Conservation (phyloP, 2,329 filamentous ascomycete genomes). For the Parasarocladium wereldwijsianum region DNA sequence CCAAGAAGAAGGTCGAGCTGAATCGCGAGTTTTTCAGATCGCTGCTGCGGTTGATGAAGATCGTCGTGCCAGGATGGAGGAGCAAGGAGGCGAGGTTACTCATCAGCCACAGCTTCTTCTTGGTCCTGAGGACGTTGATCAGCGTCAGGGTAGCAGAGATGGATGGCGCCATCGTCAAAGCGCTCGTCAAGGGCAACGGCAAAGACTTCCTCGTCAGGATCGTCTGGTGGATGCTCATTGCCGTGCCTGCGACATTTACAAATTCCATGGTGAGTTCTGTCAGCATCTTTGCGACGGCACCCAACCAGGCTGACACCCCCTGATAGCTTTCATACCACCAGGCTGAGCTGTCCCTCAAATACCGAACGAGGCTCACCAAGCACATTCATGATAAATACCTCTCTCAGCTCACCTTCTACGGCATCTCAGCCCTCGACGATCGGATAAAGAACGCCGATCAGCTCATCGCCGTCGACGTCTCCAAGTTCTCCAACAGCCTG, state of each 20-base stretch:
- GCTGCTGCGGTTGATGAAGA: slow-evolving; percentile 61
- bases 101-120: slow-evolving; percentile 82
- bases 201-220: slow-evolving; percentile 79
- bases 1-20: slow-evolving; percentile 72
- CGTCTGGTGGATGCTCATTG: slow-evolving; percentile 97
- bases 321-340: slow-evolving; percentile 83
- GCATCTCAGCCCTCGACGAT: slow-evolving; percentile 86
- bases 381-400: slow-evolving; percentile 92
- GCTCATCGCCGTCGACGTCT: slow-evolving; percentile 89
- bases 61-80: slow-evolving; percentile 80
- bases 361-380: slow-evolving; percentile 85
- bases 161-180: slow-evolving; percentile 87
- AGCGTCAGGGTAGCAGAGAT: slow-evolving; percentile 93
- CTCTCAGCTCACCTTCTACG: slow-evolving; percentile 96
- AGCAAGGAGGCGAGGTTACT: slow-evolving; percentile 80
- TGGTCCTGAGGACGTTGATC: slow-evolving; percentile 80
- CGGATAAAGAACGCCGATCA: slow-evolving; percentile 98
- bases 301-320: slow-evolving; percentile 1
- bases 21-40: slow-evolving; percentile 72
- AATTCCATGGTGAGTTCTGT: slow-evolving; percentile 74
- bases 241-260: slow-evolving; percentile 89
- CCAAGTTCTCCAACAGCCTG: slow-evolving; percentile 88
- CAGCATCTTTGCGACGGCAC: too few relatives aligned
- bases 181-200: slow-evolving; percentile 77
- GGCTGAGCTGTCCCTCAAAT: slow-evolving; percentile 83